Evolutionary conservation across 2,329 filamentous ascomycete genomes (phyloP), one percentile per base, ranked within the genome.

Genomic region (Cladosporium sphaerospermum): DNA sequence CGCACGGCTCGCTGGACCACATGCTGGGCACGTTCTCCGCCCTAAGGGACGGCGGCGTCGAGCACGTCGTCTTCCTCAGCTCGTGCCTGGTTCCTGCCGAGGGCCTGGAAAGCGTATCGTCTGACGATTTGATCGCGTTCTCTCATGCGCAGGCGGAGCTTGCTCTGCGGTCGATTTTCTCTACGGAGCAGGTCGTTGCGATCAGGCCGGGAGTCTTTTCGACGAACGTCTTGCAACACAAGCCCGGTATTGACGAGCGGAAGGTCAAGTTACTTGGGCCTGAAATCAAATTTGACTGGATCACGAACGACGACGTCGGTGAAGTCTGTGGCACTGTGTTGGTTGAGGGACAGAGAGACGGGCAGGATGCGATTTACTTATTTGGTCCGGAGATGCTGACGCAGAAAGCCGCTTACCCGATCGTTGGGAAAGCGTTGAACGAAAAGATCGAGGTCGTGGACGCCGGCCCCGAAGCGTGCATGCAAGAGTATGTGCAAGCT

Each of bases 51-150:
- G 68, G 67, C 1, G 77, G 77, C 0, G 65, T 78, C 33, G 68
- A 74, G 9, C 70, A 67, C 33, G 68, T 78, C 5, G 72, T 76
- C 11, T 69, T 79, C n/a, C 64, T 78, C 16, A 75, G 72, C 65
- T 73, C 67, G 57, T 66, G 62, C 49, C 66, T 64, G 10, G 57
- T 74, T 14, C 47, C 54, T 23, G 53, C 39, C 8, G 55, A 59
- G 11, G 51, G 36, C 33, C 23, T 64, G 5, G 48, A 57, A 7
- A 56, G 59, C 10, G 57, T 73, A 3, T 5, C 56, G 1, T 61
- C 64, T 1, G 50, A n/a, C 1, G 63, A 71, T 0, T 19, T 68
- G 14, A 72, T 78, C 18, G 55, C 71, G 1, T 73, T 64, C 42
- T 19, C 61, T 6, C 77, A 80, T 56, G 73, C 72, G 1, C 67